Evolutionary conservation across 192 early-diverging fungal species (phyloP), one percentile per base, ranked within the genome.

Genomic region (Backusella tarrabulga): DNA sequence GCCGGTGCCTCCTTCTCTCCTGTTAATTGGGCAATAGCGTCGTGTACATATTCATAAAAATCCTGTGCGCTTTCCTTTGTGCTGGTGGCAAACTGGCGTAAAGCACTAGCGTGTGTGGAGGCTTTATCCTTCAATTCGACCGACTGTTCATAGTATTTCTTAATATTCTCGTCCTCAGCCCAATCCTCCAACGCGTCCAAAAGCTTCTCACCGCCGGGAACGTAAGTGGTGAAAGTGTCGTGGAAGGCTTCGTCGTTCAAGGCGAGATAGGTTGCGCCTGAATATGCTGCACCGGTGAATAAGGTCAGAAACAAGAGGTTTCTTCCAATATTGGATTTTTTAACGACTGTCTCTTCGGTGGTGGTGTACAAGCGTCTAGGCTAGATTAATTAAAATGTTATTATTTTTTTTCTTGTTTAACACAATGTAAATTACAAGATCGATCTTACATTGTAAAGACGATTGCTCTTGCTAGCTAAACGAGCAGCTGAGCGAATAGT

Each of bases 201-300:
- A 56, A 89, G 82, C 73, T 80, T 75, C 44, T 86, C 78, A n/a
- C 86, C 91, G 2, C 89, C 89, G 42, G 91, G 91, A 19, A 92
- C 85, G 34, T 88, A 83, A 12, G 87, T 78, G 41, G 85, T 87
- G 76, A 91, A 94, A 26, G 77, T 74, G 67, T 87, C 83, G 29
- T 87, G 88, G 79, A 94, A 92, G 1, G 83, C 80, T 40, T 86
- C 79, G 77, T 91, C 80, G 0, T 82, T 68, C 21, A 85, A 46
- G 17, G 90, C 85, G 41, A 87, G 85, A 63, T 85, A 86, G 1
- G 85, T 80, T 6, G 85, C 84, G 7, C 88, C 88, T 19, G 83
- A 68, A 74, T 90, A 91, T 2, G 74, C 81, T 1, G 76, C 63
- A 23, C 78, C 83, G n/a, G 75, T 69, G 6, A 82, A 54, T 14